Percentiles rank a stretch among this genome's conserved stretches.
Evolutionary conservation across 306 rosid genomes (phyloP).

Genomic region (Vigna angularis): DNA sequence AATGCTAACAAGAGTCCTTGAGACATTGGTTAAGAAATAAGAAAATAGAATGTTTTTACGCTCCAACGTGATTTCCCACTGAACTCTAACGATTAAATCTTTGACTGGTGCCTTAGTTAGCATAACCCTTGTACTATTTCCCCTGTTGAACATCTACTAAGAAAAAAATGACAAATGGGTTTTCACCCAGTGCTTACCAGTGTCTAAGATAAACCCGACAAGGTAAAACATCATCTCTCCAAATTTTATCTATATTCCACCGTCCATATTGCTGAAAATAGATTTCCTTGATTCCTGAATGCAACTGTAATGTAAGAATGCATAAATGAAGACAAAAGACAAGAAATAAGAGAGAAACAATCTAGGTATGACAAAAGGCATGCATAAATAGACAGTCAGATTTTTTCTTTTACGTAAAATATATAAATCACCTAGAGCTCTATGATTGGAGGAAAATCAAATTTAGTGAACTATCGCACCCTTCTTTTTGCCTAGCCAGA

Average conservation of each 20-base stretch:
- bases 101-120: not conserved
- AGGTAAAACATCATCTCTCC: slow-evolving; percentile 94
- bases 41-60: not conserved
- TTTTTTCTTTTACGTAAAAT: not conserved
- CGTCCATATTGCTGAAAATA: slow-evolving; percentile 76
- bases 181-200: slow-evolving; percentile 66
- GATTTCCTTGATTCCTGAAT: slow-evolving; percentile 76
- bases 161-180: not conserved
- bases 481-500: slow-evolving; percentile 4
- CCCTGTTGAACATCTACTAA: not conserved
- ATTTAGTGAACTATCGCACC: not conserved
- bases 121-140: not conserved
- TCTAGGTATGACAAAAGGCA: slow-evolving; percentile 23
- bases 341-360: slow-evolving; percentile 30
- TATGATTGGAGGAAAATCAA: slow-evolving; percentile 6
- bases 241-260: slow-evolving; percentile 78
- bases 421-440: not conserved
- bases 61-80: not conserved
- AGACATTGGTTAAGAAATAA: not conserved
- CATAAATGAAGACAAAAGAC: slow-evolving; percentile 22
- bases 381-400: slow-evolving; percentile 14
- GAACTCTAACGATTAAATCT: not conserved
- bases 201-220: slow-evolving; percentile 94
- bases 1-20: not conserved
- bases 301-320: slow-evolving; percentile 24